A percentile compares a stretch with the other conserved stretches of the same genome.
These are phyloP conservation scores for Trichoderma erinaceum DNA, from an alignment of 495 filamentous ascomycete species.

Conservation along the genomic window DNA sequence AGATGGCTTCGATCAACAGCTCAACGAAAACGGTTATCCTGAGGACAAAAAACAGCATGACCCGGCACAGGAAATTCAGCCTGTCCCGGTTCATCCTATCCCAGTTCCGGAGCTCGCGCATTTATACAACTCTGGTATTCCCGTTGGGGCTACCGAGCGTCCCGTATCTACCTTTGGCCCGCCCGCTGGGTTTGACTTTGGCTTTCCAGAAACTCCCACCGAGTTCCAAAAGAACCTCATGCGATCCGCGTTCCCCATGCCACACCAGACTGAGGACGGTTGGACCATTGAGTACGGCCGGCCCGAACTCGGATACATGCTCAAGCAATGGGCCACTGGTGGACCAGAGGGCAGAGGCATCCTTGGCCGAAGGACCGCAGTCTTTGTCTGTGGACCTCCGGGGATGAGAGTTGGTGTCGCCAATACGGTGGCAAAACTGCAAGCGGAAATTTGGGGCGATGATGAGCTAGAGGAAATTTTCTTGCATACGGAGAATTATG, in stretches of 20 bases:
- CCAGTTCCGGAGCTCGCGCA: conserved; percentile 46
- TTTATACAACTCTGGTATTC: conserved; percentile 41
- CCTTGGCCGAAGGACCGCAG: conserved; percentile 78
- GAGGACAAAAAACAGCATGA: conserved; percentile 17
- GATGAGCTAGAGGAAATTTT: conserved; percentile 82
- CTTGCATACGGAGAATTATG: conserved; percentile 92
- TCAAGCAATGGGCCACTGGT: conserved; percentile 66
- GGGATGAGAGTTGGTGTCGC: conserved; percentile 82
- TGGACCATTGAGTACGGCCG: conserved; percentile 93
- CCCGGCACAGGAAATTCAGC: not conserved
- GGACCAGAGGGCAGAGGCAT: conserved; percentile 52
- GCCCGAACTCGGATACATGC: conserved; percentile 77
- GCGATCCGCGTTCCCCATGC: conserved; percentile 72
- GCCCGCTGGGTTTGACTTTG: conserved; percentile 61
- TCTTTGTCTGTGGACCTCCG: conserved; percentile 89
- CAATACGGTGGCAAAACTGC: conserved; percentile 72
- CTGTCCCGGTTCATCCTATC: conserved; percentile 19
- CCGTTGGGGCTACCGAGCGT: conserved; percentile 22
- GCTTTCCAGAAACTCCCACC: conserved; percentile 67
- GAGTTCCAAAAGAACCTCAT: conserved; percentile 77
- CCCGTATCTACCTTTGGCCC: conserved; percentile 41
- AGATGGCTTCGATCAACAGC: not conserved
- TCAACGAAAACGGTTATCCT: conserved; percentile 17
- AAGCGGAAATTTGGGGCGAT: conserved; percentile 73
- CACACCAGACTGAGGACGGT: conserved; percentile 64